Percentiles rank a stretch among this genome's conserved stretches.
phyloP scores from a whole-genome alignment of 1,284 basidiomycete genomes.

The Sporisorium sorghi region DNA sequence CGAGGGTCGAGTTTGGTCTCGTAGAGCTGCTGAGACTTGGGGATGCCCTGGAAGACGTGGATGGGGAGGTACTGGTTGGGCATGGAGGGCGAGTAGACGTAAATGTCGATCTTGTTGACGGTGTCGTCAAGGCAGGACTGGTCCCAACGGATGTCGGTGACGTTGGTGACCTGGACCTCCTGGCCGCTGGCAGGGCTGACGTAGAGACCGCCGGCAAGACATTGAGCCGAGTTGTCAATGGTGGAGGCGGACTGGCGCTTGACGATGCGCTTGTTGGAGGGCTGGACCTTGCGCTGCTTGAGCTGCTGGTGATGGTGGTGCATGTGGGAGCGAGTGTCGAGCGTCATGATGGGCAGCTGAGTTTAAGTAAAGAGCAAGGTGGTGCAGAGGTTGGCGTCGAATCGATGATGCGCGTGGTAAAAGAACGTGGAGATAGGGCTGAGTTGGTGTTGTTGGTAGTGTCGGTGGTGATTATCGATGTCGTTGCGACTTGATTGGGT shows the following conservation, averaged over 20 bases:
- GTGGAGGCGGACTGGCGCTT: conserved; percentile 46
- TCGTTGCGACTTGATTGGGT: conserved; percentile 1
- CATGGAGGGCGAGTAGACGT: conserved; percentile 62
- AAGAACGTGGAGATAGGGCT: conserved; percentile 30
- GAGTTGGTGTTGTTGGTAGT: conserved; percentile 20
- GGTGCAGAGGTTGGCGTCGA: neutral
- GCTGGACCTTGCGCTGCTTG: conserved; percentile 36
- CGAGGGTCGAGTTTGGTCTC: conserved; percentile 56
- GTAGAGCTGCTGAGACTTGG: conserved; percentile 44
- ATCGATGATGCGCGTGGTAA: conserved; percentile 13
- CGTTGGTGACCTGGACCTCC: conserved; percentile 46
- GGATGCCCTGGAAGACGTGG: conserved; percentile 59
- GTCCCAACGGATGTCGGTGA: conserved; percentile 58
- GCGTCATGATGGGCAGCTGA: conserved; percentile 40
- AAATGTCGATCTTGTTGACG: conserved; percentile 63
- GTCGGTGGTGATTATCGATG: conserved; percentile 9
- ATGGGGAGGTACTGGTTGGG: conserved; percentile 54
- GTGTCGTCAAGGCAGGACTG: conserved; percentile 50
- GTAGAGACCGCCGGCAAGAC: conserved; percentile 60
- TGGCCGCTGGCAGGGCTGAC: conserved; percentile 35
- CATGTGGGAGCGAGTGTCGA: conserved; percentile 41
- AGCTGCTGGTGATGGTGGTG: conserved; percentile 44
- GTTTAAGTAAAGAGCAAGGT: neutral
- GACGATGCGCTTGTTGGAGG: conserved; percentile 25
- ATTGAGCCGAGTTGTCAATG: conserved; percentile 51